phyloP scores from a whole-genome alignment of 257 asterid genomes.

The Plantago elongata region DNA sequence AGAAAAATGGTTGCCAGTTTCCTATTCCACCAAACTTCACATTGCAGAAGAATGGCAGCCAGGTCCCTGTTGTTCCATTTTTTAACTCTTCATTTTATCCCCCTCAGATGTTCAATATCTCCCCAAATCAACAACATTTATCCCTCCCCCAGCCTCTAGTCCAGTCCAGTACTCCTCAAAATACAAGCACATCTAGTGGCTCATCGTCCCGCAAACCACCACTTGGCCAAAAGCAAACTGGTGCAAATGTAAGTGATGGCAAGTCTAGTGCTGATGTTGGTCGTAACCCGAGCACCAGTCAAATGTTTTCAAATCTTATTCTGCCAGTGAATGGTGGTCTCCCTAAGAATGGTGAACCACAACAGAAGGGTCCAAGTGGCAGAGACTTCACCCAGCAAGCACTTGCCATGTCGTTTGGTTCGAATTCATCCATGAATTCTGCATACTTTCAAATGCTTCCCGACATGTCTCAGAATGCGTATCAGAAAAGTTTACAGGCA shows the following conservation, averaged over 20 bases:
- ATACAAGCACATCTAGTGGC: slow-evolving; percentile 21
- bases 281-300: slow-evolving; percentile 15
- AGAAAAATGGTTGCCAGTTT: slow-evolving; percentile 30
- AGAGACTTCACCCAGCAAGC: slow-evolving; percentile 32
- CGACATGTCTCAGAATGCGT: slow-evolving; percentile 30
- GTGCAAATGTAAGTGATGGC: slow-evolving; percentile 14
- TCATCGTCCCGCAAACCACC: slow-evolving; percentile 31
- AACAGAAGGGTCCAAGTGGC: slow-evolving; percentile 32
- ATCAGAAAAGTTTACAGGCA: slow-evolving; percentile 34
- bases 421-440: slow-evolving; percentile 30
- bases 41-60: slow-evolving; percentile 10
- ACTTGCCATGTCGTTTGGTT: slow-evolving; percentile 32
- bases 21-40: slow-evolving; percentile 33
- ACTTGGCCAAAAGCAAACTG: slow-evolving; percentile 19
- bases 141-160: slow-evolving; percentile 22
- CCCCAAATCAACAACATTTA: slow-evolving; percentile 33
- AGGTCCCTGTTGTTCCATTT: slow-evolving; percentile 23
- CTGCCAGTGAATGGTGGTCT: slow-evolving; percentile 29
- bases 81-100: slow-evolving; percentile 36
- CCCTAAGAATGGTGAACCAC: slow-evolving; percentile 27
- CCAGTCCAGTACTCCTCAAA: slow-evolving; percentile 27
- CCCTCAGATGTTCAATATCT: slow-evolving; percentile 22
- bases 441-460: slow-evolving; percentile 40
- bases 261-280: slow-evolving; percentile 16
- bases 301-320: slow-evolving; percentile 14